Percentiles rank a stretch among this genome's conserved stretches.
Conservation (phyloP, 1,284 basidiomycete genomes). For the Ganoderma leucocontextum region DNA sequence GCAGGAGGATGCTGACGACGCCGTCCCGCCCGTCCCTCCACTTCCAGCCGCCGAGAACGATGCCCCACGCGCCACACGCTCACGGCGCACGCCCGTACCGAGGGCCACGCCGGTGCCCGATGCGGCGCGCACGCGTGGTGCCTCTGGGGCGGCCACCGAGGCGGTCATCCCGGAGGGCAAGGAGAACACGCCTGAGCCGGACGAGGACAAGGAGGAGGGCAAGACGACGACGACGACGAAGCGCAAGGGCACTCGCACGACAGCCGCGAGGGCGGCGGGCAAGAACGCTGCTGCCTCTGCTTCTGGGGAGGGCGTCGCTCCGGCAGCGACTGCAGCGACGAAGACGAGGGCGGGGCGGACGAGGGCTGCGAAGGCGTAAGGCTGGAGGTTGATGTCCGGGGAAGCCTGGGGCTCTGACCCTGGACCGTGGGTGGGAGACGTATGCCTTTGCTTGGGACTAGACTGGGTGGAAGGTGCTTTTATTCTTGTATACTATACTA, state of each 20-base stretch:
- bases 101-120: conserved; percentile 30
- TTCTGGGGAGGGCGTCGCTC: conserved; percentile 29
- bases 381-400: neutral
- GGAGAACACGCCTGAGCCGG: conserved; percentile 50
- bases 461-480: neutral
- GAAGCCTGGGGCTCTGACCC: neutral
- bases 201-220: conserved; percentile 35
- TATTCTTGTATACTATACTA: neutral
- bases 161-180: conserved; percentile 41
- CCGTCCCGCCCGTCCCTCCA: conserved; percentile 7
- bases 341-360: conserved; percentile 36
- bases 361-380: conserved; percentile 35
- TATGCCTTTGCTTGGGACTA: neutral
- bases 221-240: conserved; percentile 21
- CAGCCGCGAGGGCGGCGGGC: conserved; percentile 24
- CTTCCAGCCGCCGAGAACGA: neutral
- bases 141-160: conserved; percentile 20
- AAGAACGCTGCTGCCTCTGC: conserved; percentile 33
- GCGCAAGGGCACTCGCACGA: conserved; percentile 27
- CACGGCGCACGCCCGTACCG: conserved; percentile 27
- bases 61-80: conserved; percentile 23
- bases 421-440: neutral
- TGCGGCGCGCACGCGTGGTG: conserved; percentile 20
- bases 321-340: conserved; percentile 16
- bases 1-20: conserved; percentile 37